Evolutionary conservation across 176 grass and related monocot genomes (phyloP).

Genomic region (Bonia amplexicaulis): DNA sequence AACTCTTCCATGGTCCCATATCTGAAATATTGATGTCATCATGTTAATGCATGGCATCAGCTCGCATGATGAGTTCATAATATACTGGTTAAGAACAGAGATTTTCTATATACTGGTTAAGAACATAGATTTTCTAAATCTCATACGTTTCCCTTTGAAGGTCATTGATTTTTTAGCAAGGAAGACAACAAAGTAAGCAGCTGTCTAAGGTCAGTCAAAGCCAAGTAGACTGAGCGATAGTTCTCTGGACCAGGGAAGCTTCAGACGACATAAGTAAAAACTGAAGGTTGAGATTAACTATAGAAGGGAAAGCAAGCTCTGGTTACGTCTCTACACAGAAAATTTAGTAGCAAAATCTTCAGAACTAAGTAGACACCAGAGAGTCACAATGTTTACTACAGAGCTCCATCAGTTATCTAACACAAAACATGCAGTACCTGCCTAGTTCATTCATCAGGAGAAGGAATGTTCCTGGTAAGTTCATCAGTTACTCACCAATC

Average conservation of each 20-base stretch:
- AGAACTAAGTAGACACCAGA: background rate
- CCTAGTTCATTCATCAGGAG: conserved; percentile 5
- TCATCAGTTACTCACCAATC: background rate
- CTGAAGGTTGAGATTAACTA: background rate
- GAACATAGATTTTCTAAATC: background rate
- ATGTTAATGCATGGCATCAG: conserved; percentile 13
- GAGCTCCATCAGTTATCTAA: background rate
- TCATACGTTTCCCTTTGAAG: background rate
- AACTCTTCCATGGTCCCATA: conserved; percentile 86
- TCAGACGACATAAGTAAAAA: background rate
- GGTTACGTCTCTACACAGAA: background rate
- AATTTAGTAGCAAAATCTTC: conserved; percentile 20
- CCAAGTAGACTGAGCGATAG: background rate
- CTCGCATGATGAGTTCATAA: background rate
- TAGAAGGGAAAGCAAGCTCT: background rate
- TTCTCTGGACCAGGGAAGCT: background rate
- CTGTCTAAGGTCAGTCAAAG: background rate
- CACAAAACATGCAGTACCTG: background rate
- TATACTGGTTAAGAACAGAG: background rate
- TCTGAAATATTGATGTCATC: conserved; percentile 42
- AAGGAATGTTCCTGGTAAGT: background rate
- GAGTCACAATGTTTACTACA: background rate
- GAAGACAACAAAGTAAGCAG: background rate
- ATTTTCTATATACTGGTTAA: conserved; percentile 2
- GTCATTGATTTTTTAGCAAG: background rate